phyloP scores from a whole-genome alignment of 768 basidiomycete species.

The Hortiboletus campestris region DNA sequence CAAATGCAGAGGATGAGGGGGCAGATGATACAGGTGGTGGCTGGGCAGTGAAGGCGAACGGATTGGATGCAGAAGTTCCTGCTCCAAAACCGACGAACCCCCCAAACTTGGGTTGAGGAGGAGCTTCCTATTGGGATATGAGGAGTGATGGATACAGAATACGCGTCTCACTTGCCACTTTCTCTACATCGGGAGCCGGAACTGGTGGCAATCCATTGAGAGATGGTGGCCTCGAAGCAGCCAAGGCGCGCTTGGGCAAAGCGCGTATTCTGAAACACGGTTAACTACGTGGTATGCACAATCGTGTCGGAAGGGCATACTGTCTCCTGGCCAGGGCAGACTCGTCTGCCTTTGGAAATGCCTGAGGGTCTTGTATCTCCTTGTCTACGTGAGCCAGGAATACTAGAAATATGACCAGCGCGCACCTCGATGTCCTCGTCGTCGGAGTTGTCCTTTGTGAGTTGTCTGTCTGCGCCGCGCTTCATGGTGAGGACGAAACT shows the following conservation, averaged over 20 bases:
- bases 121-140: constrained; percentile 20
- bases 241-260: constrained; percentile 52
- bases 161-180: constrained; percentile 25
- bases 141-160: constrained; percentile 11
- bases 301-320: constrained; percentile 40
- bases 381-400: constrained; percentile 22
- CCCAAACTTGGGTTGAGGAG: constrained; percentile 44
- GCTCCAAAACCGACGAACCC: constrained; percentile 55
- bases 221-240: constrained; percentile 20
- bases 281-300: constrained; percentile 7
- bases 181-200: constrained; percentile 21
- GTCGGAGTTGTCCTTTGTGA: constrained; percentile 54
- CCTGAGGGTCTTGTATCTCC: constrained; percentile 42
- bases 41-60: constrained; percentile 43
- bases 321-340: constrained; percentile 50
- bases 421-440: constrained; percentile 38
- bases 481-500: constrained; percentile 50
- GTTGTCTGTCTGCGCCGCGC: constrained; percentile 69
- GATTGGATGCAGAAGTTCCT: constrained; percentile 24
- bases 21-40: constrained; percentile 17
- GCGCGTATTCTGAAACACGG: constrained; percentile 53
- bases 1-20: constrained; percentile 6
- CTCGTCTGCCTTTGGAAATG: constrained; percentile 63
- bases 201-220: constrained; percentile 27
- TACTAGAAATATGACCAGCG: neutral